Percentiles rank a stretch among this genome's conserved stretches.
These are phyloP conservation scores for Phyllostachys edulis DNA, from an alignment of 176 grass and related monocot species.

Conservation along the genomic window DNA sequence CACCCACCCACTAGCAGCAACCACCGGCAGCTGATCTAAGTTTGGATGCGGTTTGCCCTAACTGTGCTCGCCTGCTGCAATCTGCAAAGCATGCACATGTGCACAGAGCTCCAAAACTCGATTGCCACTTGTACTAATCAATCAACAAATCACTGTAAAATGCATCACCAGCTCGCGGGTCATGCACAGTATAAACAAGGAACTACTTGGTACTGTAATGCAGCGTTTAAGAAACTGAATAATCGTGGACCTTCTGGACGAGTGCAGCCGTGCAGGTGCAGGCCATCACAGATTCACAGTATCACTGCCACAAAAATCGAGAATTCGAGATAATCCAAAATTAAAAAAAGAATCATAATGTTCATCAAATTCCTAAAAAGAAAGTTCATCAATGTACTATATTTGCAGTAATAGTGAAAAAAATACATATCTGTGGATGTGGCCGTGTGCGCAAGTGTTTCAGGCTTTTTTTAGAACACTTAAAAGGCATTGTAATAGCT, in stretches of 20 bases:
- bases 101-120: neutral
- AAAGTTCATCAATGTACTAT: neutral
- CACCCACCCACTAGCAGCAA: neutral
- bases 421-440: no score
- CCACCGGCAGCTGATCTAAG: constrained; percentile 29
- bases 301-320: neutral
- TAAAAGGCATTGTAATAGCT: no score
- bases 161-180: neutral
- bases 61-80: neutral
- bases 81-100: constrained; percentile 29
- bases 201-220: neutral
- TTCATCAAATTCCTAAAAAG: neutral
- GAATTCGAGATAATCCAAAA: neutral
- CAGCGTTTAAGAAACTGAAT: neutral
- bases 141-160: neutral
- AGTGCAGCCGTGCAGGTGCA: no score
- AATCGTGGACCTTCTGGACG: neutral
- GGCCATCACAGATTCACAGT: neutral
- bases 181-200: constrained; percentile 32
- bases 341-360: neutral
- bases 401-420: no score
- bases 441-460: no score
- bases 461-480: no score
- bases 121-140: constrained; percentile 24
- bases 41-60: constrained; percentile 23